phyloP scores from a whole-genome alignment of 768 basidiomycete genomes.

The Tulasnella calospora region DNA sequence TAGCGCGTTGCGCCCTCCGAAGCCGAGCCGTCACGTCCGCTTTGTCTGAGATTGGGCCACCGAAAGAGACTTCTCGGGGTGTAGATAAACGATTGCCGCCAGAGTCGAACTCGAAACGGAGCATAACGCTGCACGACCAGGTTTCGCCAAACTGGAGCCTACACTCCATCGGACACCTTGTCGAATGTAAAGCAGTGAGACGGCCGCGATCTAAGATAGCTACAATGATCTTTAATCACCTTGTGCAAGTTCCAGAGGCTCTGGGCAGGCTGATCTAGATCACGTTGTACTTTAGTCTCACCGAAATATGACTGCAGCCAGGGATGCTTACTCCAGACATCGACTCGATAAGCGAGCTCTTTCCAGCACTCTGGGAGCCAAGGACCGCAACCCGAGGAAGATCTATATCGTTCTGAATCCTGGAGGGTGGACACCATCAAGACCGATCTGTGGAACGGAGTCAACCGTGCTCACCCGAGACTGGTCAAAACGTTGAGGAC shows the following conservation, averaged over 20 bases:
- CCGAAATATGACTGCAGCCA: too few species aligned
- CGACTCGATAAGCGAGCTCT: constrained; percentile 71
- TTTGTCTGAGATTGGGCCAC: constrained; percentile 1
- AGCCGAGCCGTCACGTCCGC: constrained; percentile 28
- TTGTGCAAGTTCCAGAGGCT: constrained; percentile 66
- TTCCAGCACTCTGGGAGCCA: constrained; percentile 70
- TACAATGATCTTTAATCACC: constrained; percentile 39
- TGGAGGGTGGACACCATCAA: neutral
- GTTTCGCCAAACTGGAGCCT: constrained; percentile 29
- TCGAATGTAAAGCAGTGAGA: neutral
- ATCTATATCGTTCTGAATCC: constrained; percentile 49
- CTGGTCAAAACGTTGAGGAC: neutral
- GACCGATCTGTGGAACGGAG: neutral
- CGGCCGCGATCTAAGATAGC: neutral
- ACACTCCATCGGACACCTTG: constrained; percentile 42
- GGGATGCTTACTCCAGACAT: constrained; percentile 44
- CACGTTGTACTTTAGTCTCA: too few species aligned
- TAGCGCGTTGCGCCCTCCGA: constrained; percentile 31
- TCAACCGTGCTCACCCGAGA: neutral
- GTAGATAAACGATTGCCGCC: constrained; percentile 9
- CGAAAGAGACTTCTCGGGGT: constrained; percentile 28
- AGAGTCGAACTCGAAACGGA: constrained; percentile 35
- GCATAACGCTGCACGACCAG: constrained; percentile 38
- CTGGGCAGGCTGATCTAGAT: constrained; percentile 57
- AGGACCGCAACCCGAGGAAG: constrained; percentile 69